These are phyloP conservation scores for Podospora comata DNA, from an alignment of 495 filamentous ascomycete genomes.

Conservation along the genomic window DNA sequence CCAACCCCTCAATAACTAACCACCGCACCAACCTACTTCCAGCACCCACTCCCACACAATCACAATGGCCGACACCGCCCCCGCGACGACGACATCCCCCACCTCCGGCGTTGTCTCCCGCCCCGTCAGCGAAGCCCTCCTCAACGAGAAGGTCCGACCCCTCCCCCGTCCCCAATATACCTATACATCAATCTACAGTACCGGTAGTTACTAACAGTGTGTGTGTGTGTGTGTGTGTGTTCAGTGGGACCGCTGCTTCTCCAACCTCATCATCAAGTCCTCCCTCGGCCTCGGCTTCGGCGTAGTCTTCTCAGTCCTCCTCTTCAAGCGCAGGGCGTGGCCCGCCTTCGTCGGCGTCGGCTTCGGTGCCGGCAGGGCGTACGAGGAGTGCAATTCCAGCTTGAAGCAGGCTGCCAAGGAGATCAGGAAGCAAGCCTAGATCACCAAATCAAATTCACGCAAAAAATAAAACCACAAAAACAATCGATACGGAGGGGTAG, in stretches of 20 bases:
- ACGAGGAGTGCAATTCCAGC: constrained; percentile 81
- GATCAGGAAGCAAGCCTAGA: constrained; percentile 39
- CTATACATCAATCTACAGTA: neutral
- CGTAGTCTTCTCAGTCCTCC: constrained; percentile 94
- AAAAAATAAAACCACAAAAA: constrained; percentile 5
- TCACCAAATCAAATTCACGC: neutral
- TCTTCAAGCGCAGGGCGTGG: constrained; percentile 97
- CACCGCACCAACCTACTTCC: too few relatives aligned
- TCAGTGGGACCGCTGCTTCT: constrained; percentile 97
- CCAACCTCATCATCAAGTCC: constrained; percentile 92
- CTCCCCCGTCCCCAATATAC: neutral
- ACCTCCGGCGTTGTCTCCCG: constrained; percentile 49
- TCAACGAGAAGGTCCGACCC: constrained; percentile 81
- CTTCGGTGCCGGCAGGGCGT: constrained; percentile 92
- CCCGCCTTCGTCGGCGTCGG: constrained; percentile 88
- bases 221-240: too few relatives aligned
- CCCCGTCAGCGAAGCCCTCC: constrained; percentile 86
- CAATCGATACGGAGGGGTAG: neutral
- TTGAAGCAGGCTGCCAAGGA: constrained; percentile 54
- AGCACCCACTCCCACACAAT: neutral
- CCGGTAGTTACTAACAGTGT: too few relatives aligned
- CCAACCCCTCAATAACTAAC: neutral
- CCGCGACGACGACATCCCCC: constrained; percentile 17
- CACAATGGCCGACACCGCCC: constrained; percentile 44
- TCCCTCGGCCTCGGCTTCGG: constrained; percentile 91